phyloP scores from a whole-genome alignment of 2,329 filamentous ascomycete species.

The Cytospora piceicola region DNA sequence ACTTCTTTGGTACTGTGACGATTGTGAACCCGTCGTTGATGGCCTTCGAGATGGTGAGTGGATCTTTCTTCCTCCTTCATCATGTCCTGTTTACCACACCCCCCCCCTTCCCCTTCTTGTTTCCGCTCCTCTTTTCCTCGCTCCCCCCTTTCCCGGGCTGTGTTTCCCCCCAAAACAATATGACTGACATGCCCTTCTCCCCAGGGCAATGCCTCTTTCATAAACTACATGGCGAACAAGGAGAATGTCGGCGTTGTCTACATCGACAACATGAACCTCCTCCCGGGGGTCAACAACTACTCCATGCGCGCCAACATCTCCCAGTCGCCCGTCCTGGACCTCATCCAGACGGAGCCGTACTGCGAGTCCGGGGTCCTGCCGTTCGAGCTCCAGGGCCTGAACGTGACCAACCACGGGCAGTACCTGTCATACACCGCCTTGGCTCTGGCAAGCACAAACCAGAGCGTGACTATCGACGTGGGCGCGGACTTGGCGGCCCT shows the following conservation, averaged over 20 bases:
- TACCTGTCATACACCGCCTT: constrained; percentile 59
- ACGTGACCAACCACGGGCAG: constrained; percentile 56
- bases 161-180: not conserved
- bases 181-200: not conserved
- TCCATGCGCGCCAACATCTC: constrained; percentile 58
- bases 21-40: constrained; percentile 69
- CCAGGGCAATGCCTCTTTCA: constrained; percentile 66
- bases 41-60: constrained; percentile 65
- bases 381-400: constrained; percentile 57
- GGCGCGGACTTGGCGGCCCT: constrained; percentile 44
- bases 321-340: constrained; percentile 52
- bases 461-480: constrained; percentile 58
- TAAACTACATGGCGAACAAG: constrained; percentile 56
- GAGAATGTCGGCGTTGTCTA: constrained; percentile 56
- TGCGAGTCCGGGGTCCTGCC: constrained; percentile 60
- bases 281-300: constrained; percentile 62
- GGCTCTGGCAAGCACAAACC: constrained; percentile 55
- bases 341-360: constrained; percentile 47
- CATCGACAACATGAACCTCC: constrained; percentile 61
- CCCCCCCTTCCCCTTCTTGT: no score
- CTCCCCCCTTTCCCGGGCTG: not conserved
- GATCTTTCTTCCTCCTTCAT: not conserved
- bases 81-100: no score
- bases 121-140: not conserved
- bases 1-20: constrained; percentile 62